phyloP scores from a whole-genome alignment of 257 asterid species.

The Fraxinus quadrangulata region DNA sequence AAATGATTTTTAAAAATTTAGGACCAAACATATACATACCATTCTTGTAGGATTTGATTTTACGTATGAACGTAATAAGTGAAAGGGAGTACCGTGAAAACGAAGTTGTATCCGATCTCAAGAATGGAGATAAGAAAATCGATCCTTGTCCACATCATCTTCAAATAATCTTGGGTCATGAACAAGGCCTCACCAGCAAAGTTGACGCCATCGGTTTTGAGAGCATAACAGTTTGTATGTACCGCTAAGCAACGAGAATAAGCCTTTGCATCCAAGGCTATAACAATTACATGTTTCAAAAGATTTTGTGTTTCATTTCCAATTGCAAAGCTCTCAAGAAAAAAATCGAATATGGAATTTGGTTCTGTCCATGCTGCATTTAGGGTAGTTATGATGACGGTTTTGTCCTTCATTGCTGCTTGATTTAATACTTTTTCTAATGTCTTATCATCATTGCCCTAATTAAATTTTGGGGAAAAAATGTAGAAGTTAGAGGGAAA shows the following conservation, averaged over 20 bases:
- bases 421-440: constrained; percentile 23
- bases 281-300: constrained; percentile 32
- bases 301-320: constrained; percentile 30
- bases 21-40: too few species aligned
- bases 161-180: constrained; percentile 27
- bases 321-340: constrained; percentile 34
- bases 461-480: too few species aligned
- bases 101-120: constrained; percentile 35
- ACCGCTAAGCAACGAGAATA: constrained; percentile 32
- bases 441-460: constrained; percentile 11
- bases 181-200: constrained; percentile 29
- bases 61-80: too few species aligned
- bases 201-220: constrained; percentile 26
- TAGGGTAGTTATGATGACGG: constrained; percentile 35
- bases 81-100: constrained; percentile 30
- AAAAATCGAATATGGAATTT: constrained; percentile 33
- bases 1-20: too few species aligned
- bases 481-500: not conserved
- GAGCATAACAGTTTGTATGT: constrained; percentile 31
- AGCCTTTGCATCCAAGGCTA: constrained; percentile 36
- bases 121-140: constrained; percentile 33
- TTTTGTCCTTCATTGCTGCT: constrained; percentile 37
- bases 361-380: constrained; percentile 44
- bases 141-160: constrained; percentile 40
- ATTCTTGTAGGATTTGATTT: too few species aligned